Evolutionary conservation across 306 rosid species (phyloP).

Genomic region (Casuarina equisetifolia): DNA sequence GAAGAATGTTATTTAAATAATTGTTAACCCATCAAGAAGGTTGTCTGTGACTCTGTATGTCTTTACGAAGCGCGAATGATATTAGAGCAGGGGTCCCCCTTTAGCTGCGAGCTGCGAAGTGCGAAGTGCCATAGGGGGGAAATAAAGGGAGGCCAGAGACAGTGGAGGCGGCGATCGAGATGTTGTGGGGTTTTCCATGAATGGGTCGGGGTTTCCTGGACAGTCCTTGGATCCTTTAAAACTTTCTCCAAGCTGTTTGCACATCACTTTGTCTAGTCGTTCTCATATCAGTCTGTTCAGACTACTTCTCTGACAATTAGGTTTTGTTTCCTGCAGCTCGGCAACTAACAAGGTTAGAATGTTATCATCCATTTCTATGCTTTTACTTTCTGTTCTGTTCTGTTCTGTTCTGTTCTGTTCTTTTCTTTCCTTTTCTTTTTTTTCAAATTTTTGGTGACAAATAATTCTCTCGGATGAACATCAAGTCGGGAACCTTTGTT

Average conservation of each 20-base stretch:
- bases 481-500: not conserved
- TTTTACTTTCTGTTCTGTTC: not conserved
- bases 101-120: not conserved
- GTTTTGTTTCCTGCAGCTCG: conserved; percentile 31
- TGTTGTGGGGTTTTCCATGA: conserved; percentile 28
- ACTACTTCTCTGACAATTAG: conserved; percentile 7
- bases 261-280: conserved; percentile 23
- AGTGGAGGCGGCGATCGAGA: conserved; percentile 38
- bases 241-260: conserved; percentile 21
- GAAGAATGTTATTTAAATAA: not conserved
- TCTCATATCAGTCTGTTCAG: conserved; percentile 25
- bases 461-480: not conserved
- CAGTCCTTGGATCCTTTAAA: conserved; percentile 31
- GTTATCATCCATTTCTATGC: conserved; percentile 9
- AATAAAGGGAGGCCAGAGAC: conserved; percentile 32
- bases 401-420: no score
- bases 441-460: conserved; percentile 7
- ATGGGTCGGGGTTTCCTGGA: conserved; percentile 25
- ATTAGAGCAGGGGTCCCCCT: not conserved
- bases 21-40: conserved; percentile 16
- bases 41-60: conserved; percentile 2
- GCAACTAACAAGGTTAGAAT: conserved; percentile 36
- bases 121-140: conserved; percentile 16
- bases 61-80: not conserved
- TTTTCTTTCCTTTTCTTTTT: not conserved